phyloP scores from a whole-genome alignment of 2,329 filamentous ascomycete species.

The Trichoderma sp. region DNA sequence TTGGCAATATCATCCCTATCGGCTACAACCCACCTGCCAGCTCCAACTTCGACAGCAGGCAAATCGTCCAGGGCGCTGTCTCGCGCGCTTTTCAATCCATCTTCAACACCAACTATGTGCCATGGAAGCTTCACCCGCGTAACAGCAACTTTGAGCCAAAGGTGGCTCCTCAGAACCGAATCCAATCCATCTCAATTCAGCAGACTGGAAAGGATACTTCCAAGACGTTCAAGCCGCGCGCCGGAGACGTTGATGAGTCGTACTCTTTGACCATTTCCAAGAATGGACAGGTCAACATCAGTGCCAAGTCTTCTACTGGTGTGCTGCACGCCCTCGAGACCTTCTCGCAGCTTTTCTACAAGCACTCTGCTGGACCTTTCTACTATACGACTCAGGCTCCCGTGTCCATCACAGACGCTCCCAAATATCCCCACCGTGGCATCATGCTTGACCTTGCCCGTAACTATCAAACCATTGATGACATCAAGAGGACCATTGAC shows the following conservation, averaged over 20 bases:
- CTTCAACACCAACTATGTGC: constrained; percentile 69
- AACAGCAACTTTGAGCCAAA: constrained; percentile 66
- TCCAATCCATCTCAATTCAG: constrained; percentile 65
- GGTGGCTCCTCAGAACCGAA: constrained; percentile 41
- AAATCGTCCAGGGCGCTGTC: constrained; percentile 59
- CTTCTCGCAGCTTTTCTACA: constrained; percentile 78
- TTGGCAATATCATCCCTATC: constrained; percentile 46
- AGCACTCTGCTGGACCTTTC: constrained; percentile 58
- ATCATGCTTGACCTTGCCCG: constrained; percentile 77
- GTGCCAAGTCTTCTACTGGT: constrained; percentile 66
- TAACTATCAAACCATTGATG: constrained; percentile 66
- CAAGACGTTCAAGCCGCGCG: constrained; percentile 60
- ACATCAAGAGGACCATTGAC: constrained; percentile 76
- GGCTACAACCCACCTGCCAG: constrained; percentile 45
- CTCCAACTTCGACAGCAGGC: constrained; percentile 47
- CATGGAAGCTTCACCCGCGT: constrained; percentile 74
- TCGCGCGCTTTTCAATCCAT: constrained; percentile 62
- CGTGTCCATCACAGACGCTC: constrained; percentile 68
- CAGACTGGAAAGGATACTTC: constrained; percentile 58
- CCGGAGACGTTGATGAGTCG: constrained; percentile 70
- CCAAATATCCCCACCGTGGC: constrained; percentile 77
- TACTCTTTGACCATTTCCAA: constrained; percentile 66
- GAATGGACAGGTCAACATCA: constrained; percentile 62
- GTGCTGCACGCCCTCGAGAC: constrained; percentile 71
- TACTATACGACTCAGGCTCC: constrained; percentile 74